Evolutionary conservation across 2,329 filamentous ascomycete species (phyloP), one percentile per base, ranked within the genome.

Genomic region (Colletotrichum salicis): DNA sequence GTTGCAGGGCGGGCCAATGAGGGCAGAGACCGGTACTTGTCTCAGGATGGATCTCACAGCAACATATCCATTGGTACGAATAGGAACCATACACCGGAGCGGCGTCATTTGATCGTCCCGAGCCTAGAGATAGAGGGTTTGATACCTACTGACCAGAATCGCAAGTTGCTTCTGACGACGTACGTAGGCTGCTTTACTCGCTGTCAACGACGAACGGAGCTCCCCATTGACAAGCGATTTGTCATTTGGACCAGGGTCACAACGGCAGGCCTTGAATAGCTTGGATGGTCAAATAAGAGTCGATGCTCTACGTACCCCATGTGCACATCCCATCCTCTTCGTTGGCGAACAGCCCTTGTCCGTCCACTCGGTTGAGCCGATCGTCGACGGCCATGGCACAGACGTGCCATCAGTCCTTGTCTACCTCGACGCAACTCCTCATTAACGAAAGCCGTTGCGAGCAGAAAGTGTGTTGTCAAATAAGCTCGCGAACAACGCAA

Each of bases 331-430:
- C 37, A 69, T 70, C 64, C 37, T 48, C 59, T 65, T 41, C 24
- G 60, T 63, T 52, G 51, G 63, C 57, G 60, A 64, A 13, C 29
- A 51, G 65, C 55, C 69, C 70, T 60, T 60, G 66, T 64, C 54
- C 56, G 69, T 37, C 69, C 45, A 27, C 65, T 60, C 60, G 59
- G 24, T 60, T 56, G 37, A 60, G 55, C 62, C 52, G 70, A 72
- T 72, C 65, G 11, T 70, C 29, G 65, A 69, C 41, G 56, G 48
- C 60, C 35, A 55, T 72, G 59, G 65, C 70, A 72, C 70, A 62
- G 70, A 72, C 70, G 24, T 64, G 48, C n/a, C 24, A 35, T 48
- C 37, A 31, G 24, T 37, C 29, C 51, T 55, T 37, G 45, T 11
- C 31, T 59, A 29, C 22, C 51, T 19, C 29, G 27, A 54, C 19